Base-by-base conservation (phyloP, 2,329 filamentous ascomycete species). In the Phaeophleospora eucalypticola region DNA sequence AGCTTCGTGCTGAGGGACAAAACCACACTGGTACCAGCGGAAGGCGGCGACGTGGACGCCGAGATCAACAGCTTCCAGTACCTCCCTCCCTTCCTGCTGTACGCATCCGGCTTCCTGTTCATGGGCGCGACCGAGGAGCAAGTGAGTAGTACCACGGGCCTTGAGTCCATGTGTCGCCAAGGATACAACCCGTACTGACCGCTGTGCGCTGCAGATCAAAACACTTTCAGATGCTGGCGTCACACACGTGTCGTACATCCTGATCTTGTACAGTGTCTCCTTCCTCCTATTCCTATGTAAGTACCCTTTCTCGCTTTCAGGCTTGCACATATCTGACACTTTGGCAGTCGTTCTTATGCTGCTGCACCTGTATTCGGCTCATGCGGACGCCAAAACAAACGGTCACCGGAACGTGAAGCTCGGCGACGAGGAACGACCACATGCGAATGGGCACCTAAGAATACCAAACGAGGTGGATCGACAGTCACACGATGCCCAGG, bases 111-210 rank as follows among this genome's bases (percentile, higher is more conserved):
- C 1, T 95, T 97, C 71, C 77, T 98, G 34, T 98, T 98, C 72
- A 95, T 97, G 89, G 87, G 89, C 24, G 91, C 93, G 14, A 97
- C 89, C 0, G 93, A 97, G 66, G 90, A 98, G 71, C 93, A 29
- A 12, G 24, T 29, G 24, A 29, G 24, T 29, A 29, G 24, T 29
- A 29, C 7, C 24, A 29, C 24, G 24, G 12, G 24, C 24, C n/a
- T 29, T 29, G 24, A 29, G 24, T 7, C 24, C 24, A 29, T 7
- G n/a, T n/a, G n/a, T n/a, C n/a, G 24, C 24, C 24, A 29, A 7
- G 12, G 24, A 29, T 29, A 7, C 24, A 29, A 12, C n/a, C n/a
- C n/a, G n/a, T n/a, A 12, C 24, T 29, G 12, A 29, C 24, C 24
- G 24, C 12, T 29, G 6, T 29, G 7, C 24, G 24, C 24, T 12